phyloP scores from a whole-genome alignment of 345 rosid species.

The Lepidium aucheri region DNA sequence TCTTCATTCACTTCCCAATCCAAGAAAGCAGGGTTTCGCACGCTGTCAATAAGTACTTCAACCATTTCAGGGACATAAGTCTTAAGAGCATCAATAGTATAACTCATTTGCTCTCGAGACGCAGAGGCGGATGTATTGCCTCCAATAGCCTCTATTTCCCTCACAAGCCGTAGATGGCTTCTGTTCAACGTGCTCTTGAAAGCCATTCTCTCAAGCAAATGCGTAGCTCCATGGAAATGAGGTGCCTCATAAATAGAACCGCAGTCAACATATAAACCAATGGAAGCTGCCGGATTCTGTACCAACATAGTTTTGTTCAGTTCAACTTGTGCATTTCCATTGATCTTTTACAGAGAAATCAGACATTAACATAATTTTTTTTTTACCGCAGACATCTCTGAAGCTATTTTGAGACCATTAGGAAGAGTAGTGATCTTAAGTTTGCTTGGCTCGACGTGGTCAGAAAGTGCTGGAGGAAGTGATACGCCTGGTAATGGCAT shows the following conservation, averaged over 20 bases:
- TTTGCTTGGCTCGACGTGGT: constrained; percentile 54
- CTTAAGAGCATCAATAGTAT: constrained; percentile 64
- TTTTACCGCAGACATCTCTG: constrained; percentile 50
- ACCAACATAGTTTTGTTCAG: constrained; percentile 11
- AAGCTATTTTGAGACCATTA: constrained; percentile 70
- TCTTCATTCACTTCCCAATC: constrained; percentile 82
- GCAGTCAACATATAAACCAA: constrained; percentile 54
- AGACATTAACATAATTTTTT: background rate
- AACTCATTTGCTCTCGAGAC: constrained; percentile 65
- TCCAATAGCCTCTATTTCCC: constrained; percentile 78
- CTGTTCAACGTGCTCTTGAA: constrained; percentile 68
- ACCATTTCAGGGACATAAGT: constrained; percentile 68
- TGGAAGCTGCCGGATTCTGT: constrained; percentile 57
- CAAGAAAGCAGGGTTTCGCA: constrained; percentile 69
- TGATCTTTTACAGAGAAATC: background rate
- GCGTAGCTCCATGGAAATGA: constrained; percentile 53
- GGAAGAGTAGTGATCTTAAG: constrained; percentile 48
- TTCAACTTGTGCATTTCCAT: background rate
- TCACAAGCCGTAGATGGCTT: constrained; percentile 51
- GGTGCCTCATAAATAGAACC: constrained; percentile 72
- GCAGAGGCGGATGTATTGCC: constrained; percentile 59
- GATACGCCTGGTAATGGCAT: constrained; percentile 51
- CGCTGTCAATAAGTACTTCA: constrained; percentile 61
- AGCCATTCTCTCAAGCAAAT: constrained; percentile 71
- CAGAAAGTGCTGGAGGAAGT: constrained; percentile 52